Evolutionary conservation across 306 rosid genomes (phyloP).

Genomic region (Pueraria montana): DNA sequence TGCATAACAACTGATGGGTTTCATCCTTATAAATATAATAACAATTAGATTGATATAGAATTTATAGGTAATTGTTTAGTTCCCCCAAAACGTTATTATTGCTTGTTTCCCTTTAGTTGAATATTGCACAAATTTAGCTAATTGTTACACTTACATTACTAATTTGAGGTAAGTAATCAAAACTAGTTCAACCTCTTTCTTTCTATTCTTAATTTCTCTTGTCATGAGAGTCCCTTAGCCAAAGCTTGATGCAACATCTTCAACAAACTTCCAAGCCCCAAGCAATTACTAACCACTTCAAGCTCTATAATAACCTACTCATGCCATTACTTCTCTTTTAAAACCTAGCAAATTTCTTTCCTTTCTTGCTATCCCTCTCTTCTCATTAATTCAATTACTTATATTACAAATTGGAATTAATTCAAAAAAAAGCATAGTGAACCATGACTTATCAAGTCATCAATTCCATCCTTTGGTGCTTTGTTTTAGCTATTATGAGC

Average conservation of each 20-base stretch:
- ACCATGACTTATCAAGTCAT: slow-evolving; percentile 25
- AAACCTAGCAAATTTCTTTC: not conserved
- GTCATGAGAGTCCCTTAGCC: not conserved
- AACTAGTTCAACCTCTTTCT: not conserved
- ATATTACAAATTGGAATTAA: not conserved
- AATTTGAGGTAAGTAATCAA: not conserved
- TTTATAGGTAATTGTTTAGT: not conserved
- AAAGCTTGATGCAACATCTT: slow-evolving; percentile 11
- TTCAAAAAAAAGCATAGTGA: not conserved
- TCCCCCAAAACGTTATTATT: not conserved
- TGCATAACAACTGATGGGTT: not conserved
- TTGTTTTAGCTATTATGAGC: not conserved
- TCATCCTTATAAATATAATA: slow-evolving; percentile 14
- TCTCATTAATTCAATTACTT: slow-evolving; percentile 4
- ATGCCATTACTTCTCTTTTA: not conserved
- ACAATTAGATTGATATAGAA: not conserved
- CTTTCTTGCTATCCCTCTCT: not conserved
- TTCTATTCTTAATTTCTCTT: slow-evolving; percentile 20
- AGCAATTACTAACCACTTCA: slow-evolving; percentile 21
- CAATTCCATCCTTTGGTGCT: not conserved
- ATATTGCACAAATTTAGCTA: not conserved
- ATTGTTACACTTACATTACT: not conserved
- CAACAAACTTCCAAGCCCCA: not conserved
- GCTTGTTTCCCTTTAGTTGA: not conserved
- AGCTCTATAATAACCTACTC: slow-evolving; percentile 10